Percentiles rank a stretch among this genome's conserved stretches.
phyloP scores from a whole-genome alignment of 2,329 filamentous ascomycete genomes.

The Aspergillus neoniger region DNA sequence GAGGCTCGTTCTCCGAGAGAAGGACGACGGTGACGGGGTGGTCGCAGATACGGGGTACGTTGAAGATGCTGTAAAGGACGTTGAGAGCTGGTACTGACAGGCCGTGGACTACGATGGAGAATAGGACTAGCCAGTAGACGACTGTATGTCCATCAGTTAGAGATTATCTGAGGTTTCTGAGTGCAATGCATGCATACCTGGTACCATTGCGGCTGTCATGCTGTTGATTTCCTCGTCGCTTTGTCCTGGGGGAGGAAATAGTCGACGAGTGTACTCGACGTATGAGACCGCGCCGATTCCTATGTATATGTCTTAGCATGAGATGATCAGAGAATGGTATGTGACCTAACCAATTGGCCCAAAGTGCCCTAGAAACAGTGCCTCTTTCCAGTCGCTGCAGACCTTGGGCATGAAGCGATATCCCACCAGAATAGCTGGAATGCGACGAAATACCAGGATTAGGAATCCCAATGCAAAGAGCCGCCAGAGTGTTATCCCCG shows the following conservation, averaged over 20 bases:
- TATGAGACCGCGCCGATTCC: constrained; percentile 50
- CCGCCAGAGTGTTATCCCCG: constrained; percentile 55
- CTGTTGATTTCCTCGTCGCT: constrained; percentile 45
- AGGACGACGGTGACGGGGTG: constrained; percentile 37
- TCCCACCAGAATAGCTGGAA: constrained; percentile 56
- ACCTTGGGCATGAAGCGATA: constrained; percentile 60
- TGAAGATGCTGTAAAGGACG: constrained; percentile 32
- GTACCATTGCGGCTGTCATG: constrained; percentile 43
- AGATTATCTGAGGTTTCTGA: not conserved
- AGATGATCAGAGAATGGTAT: not conserved
- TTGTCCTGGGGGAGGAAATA: constrained; percentile 45
- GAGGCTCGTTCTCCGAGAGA: constrained; percentile 37
- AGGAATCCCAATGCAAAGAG: constrained; percentile 56
- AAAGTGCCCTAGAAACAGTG: constrained; percentile 62
- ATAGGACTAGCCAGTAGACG: constrained; percentile 50
- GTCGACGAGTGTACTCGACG: constrained; percentile 47
- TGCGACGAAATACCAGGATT: constrained; percentile 57
- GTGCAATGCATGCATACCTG: constrained; percentile 29
- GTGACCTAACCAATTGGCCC: constrained; percentile 43
- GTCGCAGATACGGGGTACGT: constrained; percentile 35
- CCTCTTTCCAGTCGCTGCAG: constrained; percentile 58
- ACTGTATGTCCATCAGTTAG: constrained; percentile 28
- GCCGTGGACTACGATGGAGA: constrained; percentile 43
- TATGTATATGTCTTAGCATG: constrained; percentile 18
- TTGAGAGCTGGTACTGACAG: constrained; percentile 41